phyloP scores from a whole-genome alignment of 202 grass and related monocot species.

The Brachypodium distachyon region DNA sequence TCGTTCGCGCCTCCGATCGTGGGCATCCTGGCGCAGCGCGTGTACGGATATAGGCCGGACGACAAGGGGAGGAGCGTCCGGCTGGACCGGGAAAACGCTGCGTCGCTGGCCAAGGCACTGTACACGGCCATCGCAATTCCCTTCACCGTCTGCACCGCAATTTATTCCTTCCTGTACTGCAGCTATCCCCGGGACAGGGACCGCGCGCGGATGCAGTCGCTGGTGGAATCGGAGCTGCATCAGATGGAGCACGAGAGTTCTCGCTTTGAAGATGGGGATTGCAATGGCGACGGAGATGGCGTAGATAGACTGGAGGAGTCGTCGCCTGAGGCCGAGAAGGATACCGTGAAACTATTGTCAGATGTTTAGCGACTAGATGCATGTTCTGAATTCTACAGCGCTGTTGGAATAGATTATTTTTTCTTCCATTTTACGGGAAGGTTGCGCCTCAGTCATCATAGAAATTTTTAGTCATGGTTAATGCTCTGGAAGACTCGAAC shows the following conservation, averaged over 20 bases:
- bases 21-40: conserved; percentile 51
- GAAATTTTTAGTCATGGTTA: no score
- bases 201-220: conserved; percentile 51
- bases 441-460: no score
- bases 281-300: no score
- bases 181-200: conserved; percentile 77
- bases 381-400: no score
- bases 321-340: not conserved
- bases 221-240: conserved; percentile 44
- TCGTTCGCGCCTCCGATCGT: conserved; percentile 69
- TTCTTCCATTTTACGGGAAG: no score
- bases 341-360: not conserved
- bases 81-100: conserved; percentile 41
- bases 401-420: no score
- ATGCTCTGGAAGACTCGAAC: no score
- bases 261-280: conserved; percentile 11
- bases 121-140: conserved; percentile 73
- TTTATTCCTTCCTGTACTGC: conserved; percentile 79
- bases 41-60: conserved; percentile 55
- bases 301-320: not conserved
- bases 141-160: conserved; percentile 42
- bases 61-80: conserved; percentile 9
- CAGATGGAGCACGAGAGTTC: conserved; percentile 34
- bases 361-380: not conserved
- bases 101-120: conserved; percentile 67